Percentiles rank a stretch among this genome's conserved stretches.
Evolutionary conservation across 768 basidiomycete species (phyloP).

Genomic region (Trametes punicea): DNA sequence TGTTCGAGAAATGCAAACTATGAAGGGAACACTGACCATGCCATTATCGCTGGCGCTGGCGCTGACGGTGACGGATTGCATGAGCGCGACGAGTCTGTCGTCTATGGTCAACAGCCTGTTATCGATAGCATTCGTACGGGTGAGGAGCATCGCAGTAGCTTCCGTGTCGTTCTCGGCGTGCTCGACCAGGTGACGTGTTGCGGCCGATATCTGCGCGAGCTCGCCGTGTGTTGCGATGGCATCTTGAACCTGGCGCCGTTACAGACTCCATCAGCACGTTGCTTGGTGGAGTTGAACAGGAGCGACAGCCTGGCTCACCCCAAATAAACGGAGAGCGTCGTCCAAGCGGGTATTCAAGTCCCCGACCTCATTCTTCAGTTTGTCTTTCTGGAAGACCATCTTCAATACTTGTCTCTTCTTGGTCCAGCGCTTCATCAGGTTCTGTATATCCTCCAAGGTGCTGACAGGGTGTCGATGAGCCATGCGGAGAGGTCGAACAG

Average conservation of each 20-base stretch:
- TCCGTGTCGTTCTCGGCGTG: not conserved
- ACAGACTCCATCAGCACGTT: not conserved
- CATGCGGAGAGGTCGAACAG: no score
- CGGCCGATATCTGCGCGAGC: not conserved
- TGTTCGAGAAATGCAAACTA: not conserved
- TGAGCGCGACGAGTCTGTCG: not conserved
- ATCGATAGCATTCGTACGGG: not conserved
- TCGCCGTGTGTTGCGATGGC: not conserved
- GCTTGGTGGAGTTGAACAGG: not conserved
- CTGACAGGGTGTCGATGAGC: not conserved
- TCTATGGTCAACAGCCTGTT: not conserved
- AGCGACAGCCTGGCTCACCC: not conserved
- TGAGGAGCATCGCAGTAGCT: not conserved
- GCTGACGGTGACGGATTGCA: not conserved
- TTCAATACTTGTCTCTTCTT: not conserved
- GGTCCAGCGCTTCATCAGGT: not conserved
- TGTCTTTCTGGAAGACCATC: not conserved
- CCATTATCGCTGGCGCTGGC: not conserved
- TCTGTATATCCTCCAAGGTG: not conserved
- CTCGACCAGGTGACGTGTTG: not conserved
- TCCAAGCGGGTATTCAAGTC: not conserved
- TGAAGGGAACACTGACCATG: not conserved
- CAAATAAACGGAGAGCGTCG: not conserved
- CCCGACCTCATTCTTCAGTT: not conserved
- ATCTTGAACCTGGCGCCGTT: not conserved